Evolutionary conservation across 2,329 filamentous ascomycete genomes (phyloP).

Genomic region (Cadophora sp.): DNA sequence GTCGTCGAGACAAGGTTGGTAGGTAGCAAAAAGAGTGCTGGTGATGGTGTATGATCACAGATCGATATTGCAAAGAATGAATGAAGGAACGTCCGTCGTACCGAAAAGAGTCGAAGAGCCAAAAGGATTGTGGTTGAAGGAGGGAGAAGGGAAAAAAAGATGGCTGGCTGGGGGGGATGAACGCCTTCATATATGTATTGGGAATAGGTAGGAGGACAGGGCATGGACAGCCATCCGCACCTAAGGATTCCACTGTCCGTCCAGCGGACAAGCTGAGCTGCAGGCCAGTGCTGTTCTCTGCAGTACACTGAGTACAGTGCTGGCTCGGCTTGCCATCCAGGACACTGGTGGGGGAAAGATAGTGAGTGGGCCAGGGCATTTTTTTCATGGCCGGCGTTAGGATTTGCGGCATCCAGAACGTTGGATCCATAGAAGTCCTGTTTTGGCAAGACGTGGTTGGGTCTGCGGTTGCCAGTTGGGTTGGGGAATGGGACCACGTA

Average conservation of each 20-base stretch:
- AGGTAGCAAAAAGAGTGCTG: conserved; percentile 27
- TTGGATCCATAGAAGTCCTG: conserved; percentile 11
- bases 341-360: conserved; percentile 12
- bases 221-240: background rate
- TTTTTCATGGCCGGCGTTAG: conserved; percentile 1
- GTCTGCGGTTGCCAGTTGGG: conserved; percentile 8
- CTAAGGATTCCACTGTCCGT: too few species aligned
- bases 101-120: conserved; percentile 23
- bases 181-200: background rate
- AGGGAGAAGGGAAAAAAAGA: conserved; percentile 15
- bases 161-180: background rate
- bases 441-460: conserved; percentile 1
- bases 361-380: background rate
- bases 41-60: conserved; percentile 40
- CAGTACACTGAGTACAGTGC: too few species aligned
- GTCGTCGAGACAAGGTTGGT: conserved; percentile 37
- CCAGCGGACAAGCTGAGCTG: background rate
- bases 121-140: conserved; percentile 35
- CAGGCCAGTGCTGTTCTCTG: background rate
- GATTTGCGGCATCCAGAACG: conserved; percentile 19
- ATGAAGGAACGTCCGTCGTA: conserved; percentile 33
- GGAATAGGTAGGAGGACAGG: background rate
- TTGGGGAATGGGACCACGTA: conserved; percentile 15
- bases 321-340: background rate
- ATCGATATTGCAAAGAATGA: conserved; percentile 38